Base-by-base conservation (phyloP, 2,329 filamentous ascomycete genomes). In the Sarocladiaceae sp. region DNA sequence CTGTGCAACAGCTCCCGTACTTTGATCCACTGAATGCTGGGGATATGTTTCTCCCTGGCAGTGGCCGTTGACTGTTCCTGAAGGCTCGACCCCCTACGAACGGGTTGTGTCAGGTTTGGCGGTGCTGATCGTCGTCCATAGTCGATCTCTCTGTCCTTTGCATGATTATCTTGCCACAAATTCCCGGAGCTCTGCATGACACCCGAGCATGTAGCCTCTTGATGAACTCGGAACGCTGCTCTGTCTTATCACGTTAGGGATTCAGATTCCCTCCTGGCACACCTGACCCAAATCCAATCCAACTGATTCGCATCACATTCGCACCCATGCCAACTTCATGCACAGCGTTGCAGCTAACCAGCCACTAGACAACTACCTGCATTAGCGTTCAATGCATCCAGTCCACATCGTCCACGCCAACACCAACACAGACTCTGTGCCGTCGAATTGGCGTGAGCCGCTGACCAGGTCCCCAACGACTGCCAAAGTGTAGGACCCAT, bases 331-430 rank as follows among this genome's bases (percentile, higher is more conserved):
- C 40, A 28, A 28, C n/a, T 7, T 40, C n/a, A 20, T 12, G 23
- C 44, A 33, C 28, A 48, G 44, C 44, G 44, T 48, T 48, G 44
- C 44, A 33, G 44, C 28, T 48, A 31, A 48, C 23, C 26, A 48
- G 44, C 44, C 44, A 48, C 44, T 48, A 48, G 44, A 20, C 44
- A 48, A 33, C 25, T 48, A 17, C 44, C 44, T 33, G 44, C 44
- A 48, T 48, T 48, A 48, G 44, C 44, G 44, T 33, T 28, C 15
- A 18, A 31, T 31, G 44, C 25, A 33, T 17, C 28, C 10, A 31
- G 17, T 20, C 44, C 7, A 29, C 44, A 31, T 33, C 28, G 17
- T 6, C 28, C 13, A 48, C 20, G 40, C 40, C 40, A 46, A 29
- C 22, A 29, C 40, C 23, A 46, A 26, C 10, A 42, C 10, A 42